Percentiles rank a stretch among this genome's conserved stretches.
These are phyloP conservation scores for Dittrichia graveolens DNA, from an alignment of 129 eudicot species.

Conservation along the genomic window DNA sequence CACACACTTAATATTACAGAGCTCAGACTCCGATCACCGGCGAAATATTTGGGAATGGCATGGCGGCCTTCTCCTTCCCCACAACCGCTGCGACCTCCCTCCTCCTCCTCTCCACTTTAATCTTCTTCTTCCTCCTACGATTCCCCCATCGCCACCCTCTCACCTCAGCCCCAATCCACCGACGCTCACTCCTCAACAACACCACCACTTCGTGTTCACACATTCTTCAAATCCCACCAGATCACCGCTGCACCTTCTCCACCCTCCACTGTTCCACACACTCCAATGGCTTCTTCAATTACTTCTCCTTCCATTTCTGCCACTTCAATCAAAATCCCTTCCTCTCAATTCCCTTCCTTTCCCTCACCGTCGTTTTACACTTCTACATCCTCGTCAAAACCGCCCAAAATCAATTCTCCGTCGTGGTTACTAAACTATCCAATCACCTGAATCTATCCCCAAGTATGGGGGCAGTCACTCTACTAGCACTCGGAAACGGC, in stretches of 20 bases:
- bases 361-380: conserved; percentile 50
- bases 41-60: conserved; percentile 32
- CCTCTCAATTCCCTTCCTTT: conserved; percentile 63
- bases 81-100: conserved; percentile 37
- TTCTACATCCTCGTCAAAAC: conserved; percentile 77
- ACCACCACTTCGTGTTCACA: conserved; percentile 42
- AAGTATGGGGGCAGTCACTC: conserved; percentile 82
- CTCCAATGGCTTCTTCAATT: conserved; percentile 58
- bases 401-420: conserved; percentile 74
- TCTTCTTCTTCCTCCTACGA: conserved; percentile 45
- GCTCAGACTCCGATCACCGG: conserved; percentile 33
- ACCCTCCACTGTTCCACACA: conserved; percentile 29
- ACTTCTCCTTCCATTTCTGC: conserved; percentile 67
- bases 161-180: conserved; percentile 41
- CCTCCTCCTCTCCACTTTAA: conserved; percentile 40
- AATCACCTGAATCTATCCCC: conserved; percentile 57
- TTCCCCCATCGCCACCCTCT: conserved; percentile 21
- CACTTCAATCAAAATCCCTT: conserved; percentile 47
- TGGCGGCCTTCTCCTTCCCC: conserved; percentile 32
- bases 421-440: conserved; percentile 70
- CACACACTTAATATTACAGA: background rate
- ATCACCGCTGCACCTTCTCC: conserved; percentile 37
- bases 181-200: conserved; percentile 53
- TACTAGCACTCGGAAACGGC: conserved; percentile 86
- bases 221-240: conserved; percentile 36